Percentiles rank a stretch among this genome's conserved stretches.
These are phyloP conservation scores for Irpex sp. DNA, from an alignment of 1,284 basidiomycete genomes.

Conservation along the genomic window DNA sequence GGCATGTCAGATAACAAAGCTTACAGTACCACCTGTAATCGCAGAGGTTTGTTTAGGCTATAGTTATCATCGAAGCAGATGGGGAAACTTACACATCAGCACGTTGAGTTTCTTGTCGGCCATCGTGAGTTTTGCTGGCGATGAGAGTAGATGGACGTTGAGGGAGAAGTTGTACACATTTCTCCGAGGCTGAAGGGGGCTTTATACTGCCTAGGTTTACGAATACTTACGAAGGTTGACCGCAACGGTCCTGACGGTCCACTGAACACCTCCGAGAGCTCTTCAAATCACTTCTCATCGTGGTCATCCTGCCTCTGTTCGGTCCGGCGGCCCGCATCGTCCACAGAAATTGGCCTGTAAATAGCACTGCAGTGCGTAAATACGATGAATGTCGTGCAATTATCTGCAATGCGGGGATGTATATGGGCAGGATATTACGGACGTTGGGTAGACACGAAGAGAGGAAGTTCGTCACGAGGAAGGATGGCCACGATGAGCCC, in stretches of 20 bases:
- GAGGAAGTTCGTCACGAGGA: too few species aligned
- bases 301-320: background rate
- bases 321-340: background rate
- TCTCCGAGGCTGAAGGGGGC: background rate
- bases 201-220: background rate
- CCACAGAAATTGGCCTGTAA: too few species aligned
- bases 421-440: too few species aligned
- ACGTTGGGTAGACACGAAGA: too few species aligned
- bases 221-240: background rate
- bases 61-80: background rate
- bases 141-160: background rate
- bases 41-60: slow-evolving; percentile 1
- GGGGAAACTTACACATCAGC: slow-evolving; percentile 59
- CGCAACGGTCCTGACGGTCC: background rate
- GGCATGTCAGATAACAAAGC: slow-evolving; percentile 21
- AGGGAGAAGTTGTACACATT: slow-evolving; percentile 1
- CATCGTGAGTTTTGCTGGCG: slow-evolving; percentile 28
- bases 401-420: too few species aligned
- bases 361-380: too few species aligned
- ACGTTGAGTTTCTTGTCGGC: slow-evolving; percentile 52
- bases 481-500: too few species aligned
- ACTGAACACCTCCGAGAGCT: background rate
- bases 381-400: too few species aligned
- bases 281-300: background rate
- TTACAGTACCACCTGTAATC: slow-evolving; percentile 59